phyloP scores from a whole-genome alignment of 345 rosid species.

The Kandelia obovata region DNA sequence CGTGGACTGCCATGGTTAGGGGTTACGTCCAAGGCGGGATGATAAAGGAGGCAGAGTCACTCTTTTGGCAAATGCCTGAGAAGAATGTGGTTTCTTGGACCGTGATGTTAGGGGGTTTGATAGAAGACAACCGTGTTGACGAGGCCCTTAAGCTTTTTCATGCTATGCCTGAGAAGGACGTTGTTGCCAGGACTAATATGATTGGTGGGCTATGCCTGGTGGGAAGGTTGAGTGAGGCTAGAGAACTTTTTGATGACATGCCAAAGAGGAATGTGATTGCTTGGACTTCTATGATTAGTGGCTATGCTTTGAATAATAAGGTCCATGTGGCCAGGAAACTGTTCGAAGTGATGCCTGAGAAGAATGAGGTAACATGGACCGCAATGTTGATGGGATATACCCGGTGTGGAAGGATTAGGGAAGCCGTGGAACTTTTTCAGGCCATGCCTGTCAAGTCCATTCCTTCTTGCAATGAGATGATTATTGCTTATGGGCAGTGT shows the following conservation, averaged over 20 bases:
- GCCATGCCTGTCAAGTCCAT: slow-evolving; percentile 59
- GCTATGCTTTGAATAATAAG: slow-evolving; percentile 54
- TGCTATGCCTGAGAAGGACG: slow-evolving; percentile 72
- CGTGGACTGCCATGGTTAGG: slow-evolving; percentile 73
- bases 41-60: slow-evolving; percentile 48
- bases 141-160: slow-evolving; percentile 59
- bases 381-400: slow-evolving; percentile 81
- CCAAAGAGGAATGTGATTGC: slow-evolving; percentile 57
- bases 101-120: slow-evolving; percentile 73
- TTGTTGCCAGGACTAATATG: slow-evolving; percentile 75
- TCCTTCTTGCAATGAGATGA: slow-evolving; percentile 65
- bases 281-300: slow-evolving; percentile 75
- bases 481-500: slow-evolving; percentile 51
- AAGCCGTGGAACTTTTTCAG: slow-evolving; percentile 56
- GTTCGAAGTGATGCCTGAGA: slow-evolving; percentile 80
- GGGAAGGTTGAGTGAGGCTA: slow-evolving; percentile 59
- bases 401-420: slow-evolving; percentile 54
- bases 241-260: slow-evolving; percentile 74
- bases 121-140: slow-evolving; percentile 48
- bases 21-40: slow-evolving; percentile 64
- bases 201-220: slow-evolving; percentile 62
- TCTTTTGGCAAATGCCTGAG: slow-evolving; percentile 77
- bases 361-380: slow-evolving; percentile 77
- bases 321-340: slow-evolving; percentile 82
- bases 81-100: slow-evolving; percentile 80